Evolutionary conservation across 495 filamentous ascomycete species (phyloP).

Genomic region (Penicillium egyptiacum): DNA sequence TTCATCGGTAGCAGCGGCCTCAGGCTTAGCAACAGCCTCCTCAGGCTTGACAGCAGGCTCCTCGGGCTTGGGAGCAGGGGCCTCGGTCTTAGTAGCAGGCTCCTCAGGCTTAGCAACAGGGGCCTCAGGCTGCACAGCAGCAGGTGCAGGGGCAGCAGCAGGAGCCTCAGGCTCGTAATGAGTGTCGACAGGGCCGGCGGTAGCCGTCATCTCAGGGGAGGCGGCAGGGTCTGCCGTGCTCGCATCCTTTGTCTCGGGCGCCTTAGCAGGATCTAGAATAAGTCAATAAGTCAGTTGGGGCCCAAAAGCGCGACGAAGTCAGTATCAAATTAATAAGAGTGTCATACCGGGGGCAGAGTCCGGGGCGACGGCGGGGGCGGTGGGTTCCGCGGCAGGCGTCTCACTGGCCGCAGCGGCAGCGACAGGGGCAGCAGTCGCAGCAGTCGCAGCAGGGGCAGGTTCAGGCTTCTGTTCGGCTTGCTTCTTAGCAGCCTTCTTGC

Average conservation of each 20-base stretch:
- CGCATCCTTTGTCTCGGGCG: neutral
- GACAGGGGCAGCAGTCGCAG: slow-evolving; percentile 1
- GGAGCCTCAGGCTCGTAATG: neutral
- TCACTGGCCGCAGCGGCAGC: neutral
- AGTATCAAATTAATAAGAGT: neutral
- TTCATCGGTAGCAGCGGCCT: too few relatives aligned
- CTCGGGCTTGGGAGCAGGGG: slow-evolving; percentile 12
- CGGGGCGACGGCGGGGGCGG: slow-evolving; percentile 6
- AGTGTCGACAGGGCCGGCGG: neutral
- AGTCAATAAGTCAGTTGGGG: neutral
- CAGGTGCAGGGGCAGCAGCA: neutral
- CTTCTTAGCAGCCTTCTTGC: slow-evolving; percentile 12
- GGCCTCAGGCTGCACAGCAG: neutral
- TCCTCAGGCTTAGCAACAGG: neutral
- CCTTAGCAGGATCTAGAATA: neutral
- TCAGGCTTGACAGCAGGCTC: slow-evolving; percentile 7
- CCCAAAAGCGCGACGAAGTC: neutral
- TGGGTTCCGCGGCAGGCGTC: neutral
- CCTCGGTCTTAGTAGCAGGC: neutral
- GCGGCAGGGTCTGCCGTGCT: neutral
- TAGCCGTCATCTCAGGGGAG: slow-evolving; percentile 5
- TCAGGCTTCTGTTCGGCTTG: neutral
- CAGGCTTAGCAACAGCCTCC: neutral
- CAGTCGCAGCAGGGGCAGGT: neutral
- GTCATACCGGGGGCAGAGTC: neutral